Evolutionary conservation across 805 yeast species (phyloP).

Genomic region (Candida silvicultrix): DNA sequence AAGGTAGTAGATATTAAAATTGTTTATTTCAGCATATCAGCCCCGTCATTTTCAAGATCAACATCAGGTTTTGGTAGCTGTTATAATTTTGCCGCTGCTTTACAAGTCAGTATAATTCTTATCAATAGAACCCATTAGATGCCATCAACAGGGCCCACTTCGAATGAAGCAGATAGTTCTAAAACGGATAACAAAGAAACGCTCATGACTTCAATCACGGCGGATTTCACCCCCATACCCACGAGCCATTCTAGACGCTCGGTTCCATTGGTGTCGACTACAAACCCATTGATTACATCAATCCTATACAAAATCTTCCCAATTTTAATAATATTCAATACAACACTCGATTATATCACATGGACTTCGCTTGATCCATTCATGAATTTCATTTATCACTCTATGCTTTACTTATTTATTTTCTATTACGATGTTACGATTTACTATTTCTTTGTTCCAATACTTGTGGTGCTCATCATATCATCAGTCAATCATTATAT

Average conservation of each 20-base stretch:
- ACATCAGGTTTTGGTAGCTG: too few relatives aligned
- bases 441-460: slow-evolving; percentile 27
- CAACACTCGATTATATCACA: slow-evolving; percentile 34
- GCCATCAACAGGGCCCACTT: not conserved
- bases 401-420: slow-evolving; percentile 28
- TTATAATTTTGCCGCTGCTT: not conserved
- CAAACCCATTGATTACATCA: slow-evolving; percentile 32
- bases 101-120: too few relatives aligned
- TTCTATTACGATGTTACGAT: slow-evolving; percentile 30
- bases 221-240: slow-evolving; percentile 4
- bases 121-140: not conserved
- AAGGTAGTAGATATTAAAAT: too few relatives aligned
- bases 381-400: slow-evolving; percentile 32
- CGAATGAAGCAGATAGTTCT: not conserved
- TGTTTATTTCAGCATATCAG: too few relatives aligned
- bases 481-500: slow-evolving; percentile 36
- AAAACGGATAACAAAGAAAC: not conserved
- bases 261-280: slow-evolving; percentile 1
- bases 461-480: slow-evolving; percentile 27
- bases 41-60: too few relatives aligned
- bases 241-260: slow-evolving; percentile 1
- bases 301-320: slow-evolving; percentile 40
- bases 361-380: slow-evolving; percentile 43
- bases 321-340: slow-evolving; percentile 35
- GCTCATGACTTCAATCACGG: slow-evolving; percentile 1